These are phyloP conservation scores for Escovopsis sp. DNA, from an alignment of 2,329 filamentous ascomycete species.

Conservation along the genomic window DNA sequence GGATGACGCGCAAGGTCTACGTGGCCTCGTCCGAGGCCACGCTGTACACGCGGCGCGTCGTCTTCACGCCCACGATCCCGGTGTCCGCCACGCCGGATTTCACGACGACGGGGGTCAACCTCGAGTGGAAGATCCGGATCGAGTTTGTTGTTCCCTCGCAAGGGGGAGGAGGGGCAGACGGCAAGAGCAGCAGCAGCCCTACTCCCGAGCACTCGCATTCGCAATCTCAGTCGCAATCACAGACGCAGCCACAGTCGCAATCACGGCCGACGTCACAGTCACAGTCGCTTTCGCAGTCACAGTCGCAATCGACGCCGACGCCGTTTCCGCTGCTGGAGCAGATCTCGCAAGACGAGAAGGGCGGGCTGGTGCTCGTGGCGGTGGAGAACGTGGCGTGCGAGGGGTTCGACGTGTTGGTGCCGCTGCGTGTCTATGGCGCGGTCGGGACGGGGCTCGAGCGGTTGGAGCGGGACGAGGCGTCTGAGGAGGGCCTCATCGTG, in stretches of 20 bases:
- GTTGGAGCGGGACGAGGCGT: slow-evolving; percentile 38
- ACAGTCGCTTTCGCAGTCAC: too few species aligned
- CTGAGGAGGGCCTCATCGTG: slow-evolving; percentile 29
- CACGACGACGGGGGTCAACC: slow-evolving; percentile 70
- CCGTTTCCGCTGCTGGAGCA: slow-evolving; percentile 53
- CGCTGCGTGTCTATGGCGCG: slow-evolving; percentile 63
- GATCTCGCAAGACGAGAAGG: slow-evolving; percentile 63
- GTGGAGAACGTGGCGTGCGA: slow-evolving; percentile 68
- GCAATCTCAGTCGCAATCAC: too few species aligned
- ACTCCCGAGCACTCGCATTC: slow-evolving; percentile 9
- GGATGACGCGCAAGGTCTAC: slow-evolving; percentile 73
- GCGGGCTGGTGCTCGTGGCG: slow-evolving; percentile 56
- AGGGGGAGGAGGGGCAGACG: slow-evolving; percentile 12
- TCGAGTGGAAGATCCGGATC: slow-evolving; percentile 79
- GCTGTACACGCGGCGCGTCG: slow-evolving; percentile 61
- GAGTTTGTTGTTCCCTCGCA: slow-evolving; percentile 76
- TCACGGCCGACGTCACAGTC: too few species aligned
- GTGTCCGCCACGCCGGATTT: slow-evolving; percentile 77
- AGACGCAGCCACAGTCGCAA: too few species aligned
- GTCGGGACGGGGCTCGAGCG: slow-evolving; percentile 40
- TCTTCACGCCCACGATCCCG: slow-evolving; percentile 75
- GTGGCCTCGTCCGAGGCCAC: slow-evolving; percentile 67
- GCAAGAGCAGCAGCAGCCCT: slow-evolving; percentile 7
- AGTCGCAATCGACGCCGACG: too few species aligned
- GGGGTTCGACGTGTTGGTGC: slow-evolving; percentile 80